These are phyloP conservation scores for Phytophthora sansomeana DNA, from an alignment of 352 stramenopile species.

Conservation along the genomic window DNA sequence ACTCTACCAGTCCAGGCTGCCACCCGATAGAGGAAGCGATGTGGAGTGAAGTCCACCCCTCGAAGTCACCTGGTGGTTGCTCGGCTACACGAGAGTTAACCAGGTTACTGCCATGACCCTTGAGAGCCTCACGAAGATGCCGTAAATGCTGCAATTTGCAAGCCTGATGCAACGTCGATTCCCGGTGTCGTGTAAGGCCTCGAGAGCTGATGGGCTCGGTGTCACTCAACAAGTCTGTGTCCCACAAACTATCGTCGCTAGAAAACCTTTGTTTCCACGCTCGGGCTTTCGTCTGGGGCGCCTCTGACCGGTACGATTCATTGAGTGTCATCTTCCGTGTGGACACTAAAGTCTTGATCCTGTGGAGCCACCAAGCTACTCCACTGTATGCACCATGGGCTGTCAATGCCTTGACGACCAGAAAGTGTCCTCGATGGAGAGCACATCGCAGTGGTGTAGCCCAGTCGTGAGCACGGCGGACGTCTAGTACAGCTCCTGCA, in stretches of 20 bases:
- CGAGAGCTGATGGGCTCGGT: neutral
- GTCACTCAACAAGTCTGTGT: constrained; percentile 17
- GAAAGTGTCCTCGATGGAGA: constrained; percentile 38
- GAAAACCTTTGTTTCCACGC: no score
- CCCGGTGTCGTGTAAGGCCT: neutral
- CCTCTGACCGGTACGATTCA: neutral
- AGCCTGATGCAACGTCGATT: constrained; percentile 8
- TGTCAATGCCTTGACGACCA: constrained; percentile 41
- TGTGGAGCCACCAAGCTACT: constrained; percentile 33
- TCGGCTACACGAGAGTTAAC: constrained; percentile 14
- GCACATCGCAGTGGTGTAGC: constrained; percentile 46
- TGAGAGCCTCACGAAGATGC: constrained; percentile 26
- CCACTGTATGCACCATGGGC: constrained; percentile 37
- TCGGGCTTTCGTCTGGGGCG: no score
- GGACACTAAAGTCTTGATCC: constrained; percentile 45
- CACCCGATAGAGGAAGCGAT: constrained; percentile 39
- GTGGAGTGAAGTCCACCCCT: constrained; percentile 42
- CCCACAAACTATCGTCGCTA: constrained; percentile 9
- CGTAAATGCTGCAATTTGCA: constrained; percentile 16
- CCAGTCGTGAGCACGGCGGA: constrained; percentile 19
- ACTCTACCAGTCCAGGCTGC: constrained; percentile 25
- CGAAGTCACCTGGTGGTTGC: neutral
- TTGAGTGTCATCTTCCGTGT: neutral
- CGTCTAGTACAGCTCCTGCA: constrained; percentile 30
- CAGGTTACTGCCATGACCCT: constrained; percentile 7